Percentiles rank a stretch among this genome's conserved stretches.
phyloP scores from a whole-genome alignment of 1,284 basidiomycete species.

The Neolentinus lepideus region DNA sequence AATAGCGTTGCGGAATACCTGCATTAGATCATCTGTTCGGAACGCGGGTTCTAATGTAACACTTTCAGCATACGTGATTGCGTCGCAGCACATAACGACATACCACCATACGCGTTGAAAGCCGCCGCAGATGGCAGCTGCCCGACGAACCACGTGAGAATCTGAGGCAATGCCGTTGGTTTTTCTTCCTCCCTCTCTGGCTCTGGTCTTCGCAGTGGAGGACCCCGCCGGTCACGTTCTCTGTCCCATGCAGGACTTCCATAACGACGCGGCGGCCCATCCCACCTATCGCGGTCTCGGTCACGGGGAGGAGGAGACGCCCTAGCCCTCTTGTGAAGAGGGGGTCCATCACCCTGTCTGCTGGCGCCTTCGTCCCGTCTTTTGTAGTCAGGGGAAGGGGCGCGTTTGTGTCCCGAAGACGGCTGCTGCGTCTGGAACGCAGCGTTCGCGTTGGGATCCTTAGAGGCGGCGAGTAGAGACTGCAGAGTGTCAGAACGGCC shows the following conservation, averaged over 20 bases:
- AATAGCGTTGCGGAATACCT: slow-evolving; percentile 66
- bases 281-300: slow-evolving; percentile 43
- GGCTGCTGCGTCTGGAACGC: slow-evolving; percentile 13
- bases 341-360: slow-evolving; percentile 30
- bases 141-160: slow-evolving; percentile 77
- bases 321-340: slow-evolving; percentile 44
- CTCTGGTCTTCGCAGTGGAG: slow-evolving; percentile 30
- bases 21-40: slow-evolving; percentile 81
- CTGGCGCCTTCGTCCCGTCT: slow-evolving; percentile 32
- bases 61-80: slow-evolving; percentile 7
- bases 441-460: slow-evolving; percentile 11
- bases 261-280: slow-evolving; percentile 37
- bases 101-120: slow-evolving; percentile 67
- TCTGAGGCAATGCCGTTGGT: slow-evolving; percentile 49
- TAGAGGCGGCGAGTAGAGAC: slow-evolving; percentile 25
- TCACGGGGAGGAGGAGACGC: slow-evolving; percentile 44
- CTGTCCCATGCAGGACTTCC: slow-evolving; percentile 44
- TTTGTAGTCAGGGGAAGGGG: slow-evolving; percentile 41
- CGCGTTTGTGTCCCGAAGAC: slow-evolving; percentile 28
- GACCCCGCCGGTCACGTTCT: slow-evolving; percentile 33
- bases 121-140: slow-evolving; percentile 60
- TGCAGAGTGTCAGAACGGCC: slow-evolving; percentile 40
- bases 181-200: slow-evolving; percentile 48
- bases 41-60: slow-evolving; percentile 68
- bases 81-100: slow-evolving; percentile 18